phyloP scores from a whole-genome alignment of 2,329 filamentous ascomycete genomes.

The Ascochyta clinopodiicola region DNA sequence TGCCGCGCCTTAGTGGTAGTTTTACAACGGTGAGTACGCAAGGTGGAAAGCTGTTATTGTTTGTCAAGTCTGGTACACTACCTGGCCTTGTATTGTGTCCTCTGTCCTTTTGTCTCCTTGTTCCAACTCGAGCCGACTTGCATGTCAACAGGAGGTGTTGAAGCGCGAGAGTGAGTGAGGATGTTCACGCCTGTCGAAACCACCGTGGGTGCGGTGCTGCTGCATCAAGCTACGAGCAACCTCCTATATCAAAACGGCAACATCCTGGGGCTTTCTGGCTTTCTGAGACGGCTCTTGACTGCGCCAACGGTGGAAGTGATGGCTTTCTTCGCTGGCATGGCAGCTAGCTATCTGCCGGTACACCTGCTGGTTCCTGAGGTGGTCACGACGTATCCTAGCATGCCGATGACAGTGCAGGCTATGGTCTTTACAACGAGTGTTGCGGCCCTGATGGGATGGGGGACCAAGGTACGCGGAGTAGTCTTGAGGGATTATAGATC shows the following conservation, averaged over 20 bases:
- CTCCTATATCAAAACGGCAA: slow-evolving; percentile 60
- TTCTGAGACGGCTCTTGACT: slow-evolving; percentile 52
- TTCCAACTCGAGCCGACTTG: neutral
- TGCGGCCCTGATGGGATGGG: slow-evolving; percentile 58
- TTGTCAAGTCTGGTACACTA: neutral
- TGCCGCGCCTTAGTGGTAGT: neutral
- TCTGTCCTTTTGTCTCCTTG: neutral
- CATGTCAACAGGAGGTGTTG: neutral
- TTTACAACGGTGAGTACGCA: neutral
- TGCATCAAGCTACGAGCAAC: slow-evolving; percentile 58
- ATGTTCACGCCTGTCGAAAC: slow-evolving; percentile 64
- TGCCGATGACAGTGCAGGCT: slow-evolving; percentile 44
- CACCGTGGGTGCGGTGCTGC: slow-evolving; percentile 57
- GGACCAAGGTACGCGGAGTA: slow-evolving; percentile 55
- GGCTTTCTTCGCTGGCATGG: slow-evolving; percentile 55
- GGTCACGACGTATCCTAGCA: slow-evolving; percentile 52
- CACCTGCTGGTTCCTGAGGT: slow-evolving; percentile 53
- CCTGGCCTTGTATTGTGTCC: neutral
- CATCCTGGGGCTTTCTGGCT: slow-evolving; percentile 58
- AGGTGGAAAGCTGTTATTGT: neutral
- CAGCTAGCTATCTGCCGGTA: slow-evolving; percentile 53
- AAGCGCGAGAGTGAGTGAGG: neutral
- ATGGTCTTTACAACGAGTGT: slow-evolving; percentile 50
- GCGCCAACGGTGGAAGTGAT: slow-evolving; percentile 52
- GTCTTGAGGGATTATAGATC: neutral